Conservation (phyloP, 2,329 filamentous ascomycete species). For the Cryphonectria japonica region DNA sequence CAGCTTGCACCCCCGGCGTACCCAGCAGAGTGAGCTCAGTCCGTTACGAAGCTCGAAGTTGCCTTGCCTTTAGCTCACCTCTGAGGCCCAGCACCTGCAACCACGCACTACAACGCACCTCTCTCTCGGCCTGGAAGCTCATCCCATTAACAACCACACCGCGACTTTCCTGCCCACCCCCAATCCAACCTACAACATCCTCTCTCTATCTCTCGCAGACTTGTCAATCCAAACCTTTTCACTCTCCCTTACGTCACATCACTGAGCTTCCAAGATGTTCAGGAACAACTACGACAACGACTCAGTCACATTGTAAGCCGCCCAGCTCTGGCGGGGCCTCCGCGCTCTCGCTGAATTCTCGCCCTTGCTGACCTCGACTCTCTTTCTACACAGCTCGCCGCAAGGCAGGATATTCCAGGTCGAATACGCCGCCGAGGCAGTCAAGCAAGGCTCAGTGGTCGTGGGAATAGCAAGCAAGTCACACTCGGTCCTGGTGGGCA, state of each 20-base stretch:
- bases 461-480: slow-evolving; percentile 98
- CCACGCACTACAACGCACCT: slow-evolving; percentile 25
- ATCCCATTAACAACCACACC: slow-evolving; percentile 9
- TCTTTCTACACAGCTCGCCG: slow-evolving; percentile 71
- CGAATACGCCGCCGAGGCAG: slow-evolving; percentile 97
- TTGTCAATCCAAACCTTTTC: not conserved
- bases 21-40: slow-evolving; percentile 18
- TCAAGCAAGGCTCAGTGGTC: slow-evolving; percentile 98
- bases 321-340: slow-evolving; percentile 31
- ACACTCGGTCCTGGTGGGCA: slow-evolving; percentile 90
- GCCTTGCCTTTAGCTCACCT: slow-evolving; percentile 28
- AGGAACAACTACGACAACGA: slow-evolving; percentile 99
- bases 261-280: slow-evolving; percentile 72
- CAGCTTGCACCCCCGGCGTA: slow-evolving; percentile 2
- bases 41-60: slow-evolving; percentile 36
- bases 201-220: not conserved
- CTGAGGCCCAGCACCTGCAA: slow-evolving; percentile 12
- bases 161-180: slow-evolving; percentile 11
- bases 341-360: slow-evolving; percentile 25
- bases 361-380: slow-evolving; percentile 36
- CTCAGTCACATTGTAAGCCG: slow-evolving; percentile 92
- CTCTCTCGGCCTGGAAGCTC: slow-evolving; percentile 25
- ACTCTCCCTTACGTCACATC: not conserved
- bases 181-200: not conserved
- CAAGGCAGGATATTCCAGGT: slow-evolving; percentile 99